Conservation (phyloP, 2,329 filamentous ascomycete species). For the Penicillium crustosum region DNA sequence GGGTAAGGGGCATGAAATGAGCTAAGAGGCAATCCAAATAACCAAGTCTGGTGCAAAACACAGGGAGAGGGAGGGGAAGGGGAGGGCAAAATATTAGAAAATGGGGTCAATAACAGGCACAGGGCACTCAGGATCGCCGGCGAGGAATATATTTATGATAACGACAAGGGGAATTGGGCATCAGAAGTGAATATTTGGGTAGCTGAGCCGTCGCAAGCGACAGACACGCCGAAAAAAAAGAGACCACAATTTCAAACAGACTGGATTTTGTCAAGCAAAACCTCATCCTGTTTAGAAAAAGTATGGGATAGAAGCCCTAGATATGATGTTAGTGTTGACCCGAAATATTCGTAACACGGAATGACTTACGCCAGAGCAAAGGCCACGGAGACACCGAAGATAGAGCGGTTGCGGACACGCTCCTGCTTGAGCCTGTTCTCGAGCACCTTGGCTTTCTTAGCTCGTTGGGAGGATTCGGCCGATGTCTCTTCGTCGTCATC, state of each 20-base stretch:
- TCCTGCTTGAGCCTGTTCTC: slow-evolving; percentile 81
- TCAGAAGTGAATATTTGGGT: slow-evolving; percentile 11
- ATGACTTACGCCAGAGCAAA: slow-evolving; percentile 82
- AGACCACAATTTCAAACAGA: not conserved
- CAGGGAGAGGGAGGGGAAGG: not conserved
- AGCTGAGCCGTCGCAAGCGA: slow-evolving; percentile 7
- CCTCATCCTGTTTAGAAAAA: slow-evolving; percentile 39
- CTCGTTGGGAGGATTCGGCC: slow-evolving; percentile 46
- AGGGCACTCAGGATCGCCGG: slow-evolving; percentile 15
- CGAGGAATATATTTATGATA: slow-evolving; percentile 31
- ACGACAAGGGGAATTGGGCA: slow-evolving; percentile 24
- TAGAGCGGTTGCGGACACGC: slow-evolving; percentile 78
- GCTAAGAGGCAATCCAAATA: not conserved
- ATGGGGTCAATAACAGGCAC: slow-evolving; percentile 18
- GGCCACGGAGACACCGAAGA: slow-evolving; percentile 82
- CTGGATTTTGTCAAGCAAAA: slow-evolving; percentile 5
- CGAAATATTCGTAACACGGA: not conserved
- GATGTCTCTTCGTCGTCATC: slow-evolving; percentile 42
- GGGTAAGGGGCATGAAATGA: not conserved
- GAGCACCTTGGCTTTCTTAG: slow-evolving; percentile 69
- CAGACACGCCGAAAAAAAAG: not conserved
- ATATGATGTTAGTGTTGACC: slow-evolving; percentile 20
- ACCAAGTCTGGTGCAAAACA: slow-evolving; percentile 7
- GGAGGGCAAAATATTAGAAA: slow-evolving; percentile 19
- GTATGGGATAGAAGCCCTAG: slow-evolving; percentile 49